A percentile compares a stretch with the other conserved stretches of the same genome.
Conservation (phyloP, 2,329 filamentous ascomycete species). For the Bretziella fagacearum region DNA sequence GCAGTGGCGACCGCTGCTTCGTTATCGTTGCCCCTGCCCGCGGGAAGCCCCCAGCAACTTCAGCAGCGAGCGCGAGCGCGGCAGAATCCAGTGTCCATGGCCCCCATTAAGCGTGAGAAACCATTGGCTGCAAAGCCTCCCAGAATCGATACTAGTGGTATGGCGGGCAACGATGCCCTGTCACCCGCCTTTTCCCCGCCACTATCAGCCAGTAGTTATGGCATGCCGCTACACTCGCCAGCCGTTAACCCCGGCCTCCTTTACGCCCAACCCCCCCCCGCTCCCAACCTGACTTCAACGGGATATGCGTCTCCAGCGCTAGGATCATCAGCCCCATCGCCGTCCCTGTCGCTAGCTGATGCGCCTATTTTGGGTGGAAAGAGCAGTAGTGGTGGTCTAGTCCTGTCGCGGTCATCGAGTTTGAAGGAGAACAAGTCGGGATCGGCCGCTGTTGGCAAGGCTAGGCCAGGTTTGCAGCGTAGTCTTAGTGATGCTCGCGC, state of each 20-base stretch:
- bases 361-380: slow-evolving; percentile 10
- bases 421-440: slow-evolving; percentile 26
- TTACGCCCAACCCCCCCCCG: slow-evolving; percentile 33
- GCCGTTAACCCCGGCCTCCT: slow-evolving; percentile 45
- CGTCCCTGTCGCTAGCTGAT: slow-evolving; percentile 5
- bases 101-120: not conserved
- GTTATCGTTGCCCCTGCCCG: slow-evolving; percentile 10
- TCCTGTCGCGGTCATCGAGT: slow-evolving; percentile 29
- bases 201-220: slow-evolving; percentile 16
- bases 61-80: slow-evolving; percentile 15
- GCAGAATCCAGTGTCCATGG: too few relatives aligned
- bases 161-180: slow-evolving; percentile 20
- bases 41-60: slow-evolving; percentile 12
- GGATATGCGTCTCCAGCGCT: not conserved
- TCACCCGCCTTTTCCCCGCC: slow-evolving; percentile 27
- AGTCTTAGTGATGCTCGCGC: slow-evolving; percentile 38
- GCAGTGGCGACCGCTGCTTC: slow-evolving; percentile 6
- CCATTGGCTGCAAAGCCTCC: slow-evolving; percentile 12
- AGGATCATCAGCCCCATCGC: slow-evolving; percentile 1
- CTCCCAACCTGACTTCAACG: slow-evolving; percentile 25
- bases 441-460: too few relatives aligned
- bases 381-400: not conserved
- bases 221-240: slow-evolving; percentile 6
- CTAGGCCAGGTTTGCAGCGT: slow-evolving; percentile 32
- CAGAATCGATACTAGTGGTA: slow-evolving; percentile 3